Conservation (phyloP, 495 filamentous ascomycete genomes). For the Viridothelium virens region DNA sequence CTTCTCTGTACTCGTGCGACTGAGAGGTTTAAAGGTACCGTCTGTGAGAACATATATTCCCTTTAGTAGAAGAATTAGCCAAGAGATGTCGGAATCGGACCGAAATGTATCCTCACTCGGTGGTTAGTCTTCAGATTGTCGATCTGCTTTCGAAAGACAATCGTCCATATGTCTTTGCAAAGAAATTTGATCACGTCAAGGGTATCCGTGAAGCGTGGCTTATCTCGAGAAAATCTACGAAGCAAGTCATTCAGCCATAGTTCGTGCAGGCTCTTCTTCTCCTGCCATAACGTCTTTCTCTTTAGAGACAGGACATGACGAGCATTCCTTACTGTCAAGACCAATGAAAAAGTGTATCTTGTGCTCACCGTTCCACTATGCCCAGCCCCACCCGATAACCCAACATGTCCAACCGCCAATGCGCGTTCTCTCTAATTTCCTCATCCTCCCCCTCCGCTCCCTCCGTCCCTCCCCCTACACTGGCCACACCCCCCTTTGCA, state of each 20-base stretch:
- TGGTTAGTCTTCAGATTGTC: conserved; percentile 99
- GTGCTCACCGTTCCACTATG: conserved; percentile 74
- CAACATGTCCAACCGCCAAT: conserved; percentile 71
- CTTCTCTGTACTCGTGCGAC: conserved; percentile 69
- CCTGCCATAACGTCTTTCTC: not conserved
- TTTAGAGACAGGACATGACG: conserved; percentile 3
- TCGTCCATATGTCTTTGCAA: conserved; percentile 93
- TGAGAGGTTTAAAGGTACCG: conserved; percentile 81
- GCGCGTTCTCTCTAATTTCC: conserved; percentile 71
- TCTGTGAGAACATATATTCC: conserved; percentile 96
- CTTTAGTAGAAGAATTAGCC: conserved; percentile 33
- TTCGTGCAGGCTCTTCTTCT: not conserved
- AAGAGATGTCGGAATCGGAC: not conserved
- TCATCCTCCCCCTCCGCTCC: conserved; percentile 70
- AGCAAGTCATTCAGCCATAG: not conserved
- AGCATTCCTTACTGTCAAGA: conserved; percentile 13
- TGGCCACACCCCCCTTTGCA: conserved; percentile 4
- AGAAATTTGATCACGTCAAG: conserved; percentile 77
- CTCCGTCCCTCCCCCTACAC: conserved; percentile 15
- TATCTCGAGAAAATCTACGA: conserved; percentile 73
- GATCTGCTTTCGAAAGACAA: conserved; percentile 91
- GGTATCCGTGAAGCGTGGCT: conserved; percentile 51
- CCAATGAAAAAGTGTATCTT: not conserved
- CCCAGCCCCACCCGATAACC: conserved; percentile 93
- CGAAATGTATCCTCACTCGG: conserved; percentile 34